Evolutionary conservation across 2,329 filamentous ascomycete genomes (phyloP).

Genomic region (Calonectria pseudoreteaudii): DNA sequence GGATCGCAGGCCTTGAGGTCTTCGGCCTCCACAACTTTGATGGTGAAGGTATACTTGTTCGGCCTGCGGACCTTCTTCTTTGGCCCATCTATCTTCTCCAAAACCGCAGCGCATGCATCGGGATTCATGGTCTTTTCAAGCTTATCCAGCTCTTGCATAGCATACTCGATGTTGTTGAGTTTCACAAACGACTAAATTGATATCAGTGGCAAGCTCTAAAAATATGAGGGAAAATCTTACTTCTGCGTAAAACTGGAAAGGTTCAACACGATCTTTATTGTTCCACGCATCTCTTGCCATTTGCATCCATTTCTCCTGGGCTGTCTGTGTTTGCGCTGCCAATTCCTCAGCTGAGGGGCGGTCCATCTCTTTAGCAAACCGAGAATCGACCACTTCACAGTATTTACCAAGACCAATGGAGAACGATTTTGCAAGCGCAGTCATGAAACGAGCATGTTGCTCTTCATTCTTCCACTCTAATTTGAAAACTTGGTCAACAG

Average conservation of each 20-base stretch:
- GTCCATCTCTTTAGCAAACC: constrained; percentile 93
- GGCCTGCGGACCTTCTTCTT: constrained; percentile 73
- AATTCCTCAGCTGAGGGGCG: constrained; percentile 88
- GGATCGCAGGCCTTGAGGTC: constrained; percentile 98
- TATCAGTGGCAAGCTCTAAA: constrained; percentile 43
- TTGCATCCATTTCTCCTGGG: constrained; percentile 93
- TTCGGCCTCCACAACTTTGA: constrained; percentile 98
- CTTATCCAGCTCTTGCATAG: constrained; percentile 90
- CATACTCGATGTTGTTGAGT: constrained; percentile 97
- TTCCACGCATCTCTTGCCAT: constrained; percentile 94
- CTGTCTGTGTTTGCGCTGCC: constrained; percentile 79
- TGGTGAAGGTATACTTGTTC: constrained; percentile 95
- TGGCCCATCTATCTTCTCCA: constrained; percentile 80
- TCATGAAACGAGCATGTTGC: constrained; percentile 98
- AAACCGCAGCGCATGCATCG: constrained; percentile 86
- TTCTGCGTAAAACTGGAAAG: constrained; percentile 96
- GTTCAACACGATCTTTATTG: constrained; percentile 91
- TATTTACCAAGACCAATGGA: constrained; percentile 86
- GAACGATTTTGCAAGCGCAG: constrained; percentile 86
- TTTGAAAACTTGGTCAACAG: constrained; percentile 85
- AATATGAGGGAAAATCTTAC: constrained; percentile 59
- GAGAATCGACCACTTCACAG: constrained; percentile 89
- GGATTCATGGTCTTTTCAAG: constrained; percentile 92
- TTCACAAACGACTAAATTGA: constrained; percentile 86
- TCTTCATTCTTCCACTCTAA: constrained; percentile 94